phyloP scores from a whole-genome alignment of 768 basidiomycete species.

The Termitomyces sp. region DNA sequence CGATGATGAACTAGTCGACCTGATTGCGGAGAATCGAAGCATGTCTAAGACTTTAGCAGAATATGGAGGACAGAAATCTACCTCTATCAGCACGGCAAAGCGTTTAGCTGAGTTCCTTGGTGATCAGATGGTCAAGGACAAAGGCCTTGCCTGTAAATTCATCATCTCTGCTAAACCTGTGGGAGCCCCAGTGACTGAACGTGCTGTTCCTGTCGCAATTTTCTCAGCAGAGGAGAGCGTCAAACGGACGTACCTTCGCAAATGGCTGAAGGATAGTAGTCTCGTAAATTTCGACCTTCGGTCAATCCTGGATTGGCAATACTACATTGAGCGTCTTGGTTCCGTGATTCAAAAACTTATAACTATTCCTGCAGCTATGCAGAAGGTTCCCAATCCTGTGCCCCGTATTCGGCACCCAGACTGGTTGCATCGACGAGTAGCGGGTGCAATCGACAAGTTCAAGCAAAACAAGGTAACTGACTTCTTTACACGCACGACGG shows the following conservation, averaged over 20 bases:
- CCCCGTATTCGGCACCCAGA: constrained; percentile 95
- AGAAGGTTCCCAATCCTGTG: constrained; percentile 94
- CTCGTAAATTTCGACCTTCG: constrained; percentile 86
- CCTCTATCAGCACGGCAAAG: constrained; percentile 93
- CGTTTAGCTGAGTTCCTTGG: constrained; percentile 96
- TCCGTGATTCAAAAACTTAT: constrained; percentile 99
- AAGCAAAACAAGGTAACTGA: constrained; percentile 97
- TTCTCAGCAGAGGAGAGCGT: constrained; percentile 93
- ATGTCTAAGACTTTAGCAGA: constrained; percentile 97
- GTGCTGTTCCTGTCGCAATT: constrained; percentile 95
- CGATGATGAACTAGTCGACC: constrained; percentile 93
- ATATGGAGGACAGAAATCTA: constrained; percentile 95
- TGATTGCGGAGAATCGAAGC: constrained; percentile 97
- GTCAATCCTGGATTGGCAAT: constrained; percentile 94
- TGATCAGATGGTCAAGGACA: constrained; percentile 99
- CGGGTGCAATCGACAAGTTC: constrained; percentile 89
- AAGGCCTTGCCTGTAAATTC: constrained; percentile 97
- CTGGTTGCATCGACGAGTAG: constrained; percentile 91
- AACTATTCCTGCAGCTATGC: constrained; percentile 98
- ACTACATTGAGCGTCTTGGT: constrained; percentile 96
- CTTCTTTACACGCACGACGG: constrained; percentile 62
- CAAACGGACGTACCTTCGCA: constrained; percentile 85
- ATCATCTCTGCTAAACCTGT: constrained; percentile 93
- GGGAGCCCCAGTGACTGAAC: constrained; percentile 94
- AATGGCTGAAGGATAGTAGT: constrained; percentile 94